phyloP scores from a whole-genome alignment of 495 filamentous ascomycete genomes.

The Penicillium nucicola region DNA sequence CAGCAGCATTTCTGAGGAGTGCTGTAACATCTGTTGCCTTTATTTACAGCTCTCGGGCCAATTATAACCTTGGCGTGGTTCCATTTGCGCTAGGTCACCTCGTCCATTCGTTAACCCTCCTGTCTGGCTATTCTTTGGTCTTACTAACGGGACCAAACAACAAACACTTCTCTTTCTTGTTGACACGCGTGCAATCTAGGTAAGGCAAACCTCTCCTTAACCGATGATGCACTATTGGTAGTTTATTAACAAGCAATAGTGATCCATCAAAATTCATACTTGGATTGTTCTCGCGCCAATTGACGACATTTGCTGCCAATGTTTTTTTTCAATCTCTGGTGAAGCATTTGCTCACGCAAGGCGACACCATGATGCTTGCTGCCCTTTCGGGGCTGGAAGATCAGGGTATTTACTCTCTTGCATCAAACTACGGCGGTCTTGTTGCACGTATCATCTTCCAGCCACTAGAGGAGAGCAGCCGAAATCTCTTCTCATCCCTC shows the following conservation, averaged over 20 bases:
- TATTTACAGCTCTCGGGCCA: conserved; percentile 49
- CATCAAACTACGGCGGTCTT: conserved; percentile 90
- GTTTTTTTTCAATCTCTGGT: conserved; percentile 83
- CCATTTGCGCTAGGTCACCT: conserved; percentile 89
- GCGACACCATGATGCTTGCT: conserved; percentile 84
- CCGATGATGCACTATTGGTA: neutral
- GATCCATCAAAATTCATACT: conserved; percentile 46
- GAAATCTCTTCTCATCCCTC: conserved; percentile 80
- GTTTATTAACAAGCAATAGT: conserved; percentile 12
- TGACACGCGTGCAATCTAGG: conserved; percentile 41
- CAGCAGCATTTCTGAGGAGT: conserved; percentile 75
- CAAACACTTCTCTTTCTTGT: conserved; percentile 58
- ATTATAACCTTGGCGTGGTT: conserved; percentile 63
- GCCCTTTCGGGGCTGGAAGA: conserved; percentile 68
- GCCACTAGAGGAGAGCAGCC: conserved; percentile 87
- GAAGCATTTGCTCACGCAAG: conserved; percentile 92
- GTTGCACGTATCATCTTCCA: conserved; percentile 89
- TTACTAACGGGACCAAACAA: conserved; percentile 38
- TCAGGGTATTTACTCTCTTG: conserved; percentile 92
- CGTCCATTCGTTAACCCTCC: conserved; percentile 65
- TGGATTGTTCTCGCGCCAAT: conserved; percentile 62
- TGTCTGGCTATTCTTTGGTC: conserved; percentile 61
- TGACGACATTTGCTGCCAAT: conserved; percentile 66
- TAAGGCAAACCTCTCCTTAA: conserved; percentile 16
- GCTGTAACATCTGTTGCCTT: conserved; percentile 63